Percentiles rank a stretch among this genome's conserved stretches.
Conservation (phyloP, 139 green algal genomes). For the Pleodorina starrii region DNA sequence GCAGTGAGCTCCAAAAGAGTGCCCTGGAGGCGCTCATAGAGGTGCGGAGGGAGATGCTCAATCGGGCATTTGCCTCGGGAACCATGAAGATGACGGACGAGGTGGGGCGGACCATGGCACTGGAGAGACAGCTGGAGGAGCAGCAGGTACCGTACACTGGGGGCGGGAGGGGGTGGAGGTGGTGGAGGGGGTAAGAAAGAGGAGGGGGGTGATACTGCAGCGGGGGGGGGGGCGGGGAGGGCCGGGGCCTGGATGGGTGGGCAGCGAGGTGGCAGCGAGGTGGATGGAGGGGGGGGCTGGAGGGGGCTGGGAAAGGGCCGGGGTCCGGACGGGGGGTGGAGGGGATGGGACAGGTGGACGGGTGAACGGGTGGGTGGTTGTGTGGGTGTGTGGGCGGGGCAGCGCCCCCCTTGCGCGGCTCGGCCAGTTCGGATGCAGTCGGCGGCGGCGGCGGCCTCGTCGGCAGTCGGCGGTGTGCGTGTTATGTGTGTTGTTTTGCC, state of each 20-base stretch:
- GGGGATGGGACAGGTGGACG: not conserved
- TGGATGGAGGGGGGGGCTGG: not conserved
- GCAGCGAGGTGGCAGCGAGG: no score
- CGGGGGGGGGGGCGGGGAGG: not conserved
- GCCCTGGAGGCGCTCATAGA: slow-evolving; percentile 60
- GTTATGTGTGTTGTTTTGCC: no score
- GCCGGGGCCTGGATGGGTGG: no score
- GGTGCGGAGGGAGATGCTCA: slow-evolving; percentile 57
- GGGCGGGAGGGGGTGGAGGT: not conserved
- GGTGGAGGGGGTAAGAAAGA: no score
- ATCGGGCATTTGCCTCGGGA: slow-evolving; percentile 29
- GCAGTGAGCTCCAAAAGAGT: slow-evolving; percentile 48
- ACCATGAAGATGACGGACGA: slow-evolving; percentile 47
- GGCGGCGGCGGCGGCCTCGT: no score
- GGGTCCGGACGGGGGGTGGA: no score
- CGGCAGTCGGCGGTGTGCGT: no score
- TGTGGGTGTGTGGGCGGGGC: no score
- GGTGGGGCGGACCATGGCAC: slow-evolving; percentile 48
- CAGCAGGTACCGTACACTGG: not conserved
- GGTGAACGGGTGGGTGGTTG: no score
- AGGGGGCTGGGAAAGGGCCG: not conserved
- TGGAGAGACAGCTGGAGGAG: slow-evolving; percentile 56
- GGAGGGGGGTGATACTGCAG: no score
- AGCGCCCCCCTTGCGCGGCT: no score
- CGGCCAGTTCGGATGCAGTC: no score